Conservation (phyloP, 495 filamentous ascomycete species). For the Xylaria flabelliformis region DNA sequence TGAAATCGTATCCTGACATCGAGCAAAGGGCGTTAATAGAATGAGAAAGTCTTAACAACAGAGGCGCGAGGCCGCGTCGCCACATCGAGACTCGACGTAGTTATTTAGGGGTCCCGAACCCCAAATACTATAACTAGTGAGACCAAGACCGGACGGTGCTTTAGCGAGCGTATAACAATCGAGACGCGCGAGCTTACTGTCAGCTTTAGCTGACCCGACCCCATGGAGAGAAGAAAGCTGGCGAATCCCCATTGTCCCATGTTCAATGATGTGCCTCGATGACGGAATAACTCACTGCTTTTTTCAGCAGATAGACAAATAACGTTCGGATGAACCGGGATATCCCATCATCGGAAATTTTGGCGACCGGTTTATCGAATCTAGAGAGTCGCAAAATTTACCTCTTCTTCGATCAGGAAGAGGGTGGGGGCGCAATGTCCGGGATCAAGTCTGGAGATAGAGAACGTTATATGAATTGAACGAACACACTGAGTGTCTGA, state of each 20-base stretch:
- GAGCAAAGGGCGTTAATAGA: neutral
- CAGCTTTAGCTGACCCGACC: neutral
- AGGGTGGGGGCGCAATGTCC: neutral
- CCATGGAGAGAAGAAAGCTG: constrained; percentile 1
- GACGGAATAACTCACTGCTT: neutral
- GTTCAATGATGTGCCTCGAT: neutral
- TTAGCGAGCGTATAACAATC: constrained; percentile 8
- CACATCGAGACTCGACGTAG: neutral
- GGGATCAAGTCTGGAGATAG: neutral
- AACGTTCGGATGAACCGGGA: neutral
- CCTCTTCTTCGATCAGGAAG: neutral
- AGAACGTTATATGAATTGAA: neutral
- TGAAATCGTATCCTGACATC: neutral
- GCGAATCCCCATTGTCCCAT: constrained; percentile 5
- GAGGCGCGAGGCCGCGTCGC: neutral
- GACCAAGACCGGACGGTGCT: constrained; percentile 1
- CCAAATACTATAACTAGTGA: neutral
- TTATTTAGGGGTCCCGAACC: neutral
- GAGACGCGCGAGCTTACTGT: constrained; percentile 1
- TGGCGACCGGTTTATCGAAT: constrained; percentile 3
- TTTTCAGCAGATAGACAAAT: neutral
- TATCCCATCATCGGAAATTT: neutral
- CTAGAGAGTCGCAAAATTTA: no score
- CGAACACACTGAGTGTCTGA: neutral
- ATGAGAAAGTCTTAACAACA: neutral